These are phyloP conservation scores for Neurospora intermedia DNA, from an alignment of 495 filamentous ascomycete species.

Conservation along the genomic window DNA sequence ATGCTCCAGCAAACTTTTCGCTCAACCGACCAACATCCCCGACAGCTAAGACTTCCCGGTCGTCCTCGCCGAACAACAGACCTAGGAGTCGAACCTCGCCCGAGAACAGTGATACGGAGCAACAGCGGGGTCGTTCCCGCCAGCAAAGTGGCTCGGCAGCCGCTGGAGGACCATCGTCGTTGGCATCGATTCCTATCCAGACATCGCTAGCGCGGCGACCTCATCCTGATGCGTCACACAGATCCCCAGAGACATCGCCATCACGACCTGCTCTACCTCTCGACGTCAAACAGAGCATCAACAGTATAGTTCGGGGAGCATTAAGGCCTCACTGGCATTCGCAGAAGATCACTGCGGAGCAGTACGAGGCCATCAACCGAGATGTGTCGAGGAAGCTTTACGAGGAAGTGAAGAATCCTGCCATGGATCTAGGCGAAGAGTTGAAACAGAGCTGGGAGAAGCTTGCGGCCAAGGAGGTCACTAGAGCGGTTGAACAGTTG, in stretches of 20 bases:
- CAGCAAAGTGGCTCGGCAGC: neutral
- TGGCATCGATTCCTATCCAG: neutral
- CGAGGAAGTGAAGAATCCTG: constrained; percentile 56
- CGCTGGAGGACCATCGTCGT: neutral
- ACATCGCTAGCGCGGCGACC: neutral
- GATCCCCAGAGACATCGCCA: constrained; percentile 47
- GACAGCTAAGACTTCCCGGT: constrained; percentile 23
- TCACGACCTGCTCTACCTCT: constrained; percentile 47
- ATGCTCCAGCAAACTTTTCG: constrained; percentile 49
- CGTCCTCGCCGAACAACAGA: constrained; percentile 8
- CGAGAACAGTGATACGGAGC: constrained; percentile 38
- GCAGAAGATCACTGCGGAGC: constrained; percentile 61
- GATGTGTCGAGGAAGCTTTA: constrained; percentile 78
- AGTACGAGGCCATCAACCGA: constrained; percentile 82
- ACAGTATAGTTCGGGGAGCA: constrained; percentile 65
- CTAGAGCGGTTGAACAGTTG: constrained; percentile 45
- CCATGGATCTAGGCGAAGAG: constrained; percentile 36
- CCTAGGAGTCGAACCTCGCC: constrained; percentile 18
- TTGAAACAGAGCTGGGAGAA: constrained; percentile 54
- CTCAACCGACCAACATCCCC: constrained; percentile 34
- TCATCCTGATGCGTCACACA: constrained; percentile 19
- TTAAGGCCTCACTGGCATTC: constrained; percentile 67
- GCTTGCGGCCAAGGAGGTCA: constrained; percentile 64
- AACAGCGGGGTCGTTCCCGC: constrained; percentile 11
- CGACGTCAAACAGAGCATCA: constrained; percentile 69